Conservation (phyloP, 306 rosid species). For the Glycine tomentella region DNA sequence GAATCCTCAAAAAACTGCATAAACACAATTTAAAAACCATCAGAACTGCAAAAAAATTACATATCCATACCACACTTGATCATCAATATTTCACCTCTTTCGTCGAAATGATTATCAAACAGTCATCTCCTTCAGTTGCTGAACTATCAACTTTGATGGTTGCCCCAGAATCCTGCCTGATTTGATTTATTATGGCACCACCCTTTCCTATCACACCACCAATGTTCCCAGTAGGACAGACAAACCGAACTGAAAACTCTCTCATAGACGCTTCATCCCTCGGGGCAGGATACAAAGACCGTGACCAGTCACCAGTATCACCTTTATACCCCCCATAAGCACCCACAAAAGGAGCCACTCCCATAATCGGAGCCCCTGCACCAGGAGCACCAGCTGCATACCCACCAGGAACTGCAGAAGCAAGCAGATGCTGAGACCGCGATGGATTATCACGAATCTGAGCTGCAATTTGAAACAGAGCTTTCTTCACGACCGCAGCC, state of each 20-base stretch:
- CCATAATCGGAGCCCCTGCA: conserved; percentile 76
- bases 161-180: conserved; percentile 96
- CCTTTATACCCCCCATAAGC: conserved; percentile 87
- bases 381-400: conserved; percentile 65
- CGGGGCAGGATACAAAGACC: conserved; percentile 84
- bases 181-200: conserved; percentile 89
- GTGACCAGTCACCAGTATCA: conserved; percentile 84
- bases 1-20: conserved; percentile 84
- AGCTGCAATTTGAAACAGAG: conserved; percentile 77
- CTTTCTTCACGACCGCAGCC: conserved; percentile 75
- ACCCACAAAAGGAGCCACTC: conserved; percentile 81
- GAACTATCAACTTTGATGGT: conserved; percentile 96
- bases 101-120: conserved; percentile 79
- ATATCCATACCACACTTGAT: neutral
- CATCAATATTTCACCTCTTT: conserved; percentile 73
- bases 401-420: conserved; percentile 65
- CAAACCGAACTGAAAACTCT: conserved; percentile 78
- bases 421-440: conserved; percentile 80
- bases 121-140: conserved; percentile 86
- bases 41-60: conserved; percentile 9
- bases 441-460: conserved; percentile 94
- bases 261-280: conserved; percentile 83
- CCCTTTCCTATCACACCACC: conserved; percentile 99
- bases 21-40: conserved; percentile 15
- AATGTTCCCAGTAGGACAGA: conserved; percentile 87